A percentile compares a stretch with the other conserved stretches of the same genome.
phyloP scores from a whole-genome alignment of 1,284 basidiomycete genomes.

The Wallemia mellicola region DNA sequence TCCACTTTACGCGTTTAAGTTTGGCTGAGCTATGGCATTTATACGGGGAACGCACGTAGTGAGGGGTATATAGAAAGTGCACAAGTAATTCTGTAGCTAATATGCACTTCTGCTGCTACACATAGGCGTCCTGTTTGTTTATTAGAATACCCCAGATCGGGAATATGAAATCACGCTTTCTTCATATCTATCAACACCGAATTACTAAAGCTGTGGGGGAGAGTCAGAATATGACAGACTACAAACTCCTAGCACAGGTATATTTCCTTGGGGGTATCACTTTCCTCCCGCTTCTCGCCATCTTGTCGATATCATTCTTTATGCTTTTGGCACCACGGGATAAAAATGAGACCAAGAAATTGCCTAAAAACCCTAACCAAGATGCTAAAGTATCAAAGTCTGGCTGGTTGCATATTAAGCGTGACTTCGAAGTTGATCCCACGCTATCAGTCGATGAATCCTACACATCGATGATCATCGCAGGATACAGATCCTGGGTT shows the following conservation, averaged over 20 bases:
- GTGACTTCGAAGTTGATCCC: slow-evolving; percentile 1
- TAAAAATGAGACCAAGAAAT: slow-evolving; percentile 1
- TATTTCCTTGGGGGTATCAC: slow-evolving; percentile 67
- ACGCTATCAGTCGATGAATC: slow-evolving; percentile 6
- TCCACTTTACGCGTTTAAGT: no score
- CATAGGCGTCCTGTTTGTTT: no score
- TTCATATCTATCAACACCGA: not conserved
- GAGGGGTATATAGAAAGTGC: no score
- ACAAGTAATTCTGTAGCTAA: no score
- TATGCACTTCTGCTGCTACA: no score
- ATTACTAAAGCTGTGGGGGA: not conserved
- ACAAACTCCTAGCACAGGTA: not conserved
- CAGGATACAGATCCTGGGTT: slow-evolving; percentile 13
- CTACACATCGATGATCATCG: slow-evolving; percentile 10
- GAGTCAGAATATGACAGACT: not conserved
- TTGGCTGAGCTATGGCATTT: no score
- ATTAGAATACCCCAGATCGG: not conserved
- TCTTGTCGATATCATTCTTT: slow-evolving; percentile 24
- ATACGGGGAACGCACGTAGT: no score
- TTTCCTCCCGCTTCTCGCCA: slow-evolving; percentile 35
- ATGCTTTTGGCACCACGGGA: slow-evolving; percentile 15
- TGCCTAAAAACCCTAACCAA: not conserved
- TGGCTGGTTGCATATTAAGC: not conserved
- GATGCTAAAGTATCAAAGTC: not conserved
- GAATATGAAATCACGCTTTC: not conserved